Percentiles rank a stretch among this genome's conserved stretches.
These are phyloP conservation scores for Pestalotiopsis sp. DNA, from an alignment of 2,329 filamentous ascomycete species.

Conservation along the genomic window DNA sequence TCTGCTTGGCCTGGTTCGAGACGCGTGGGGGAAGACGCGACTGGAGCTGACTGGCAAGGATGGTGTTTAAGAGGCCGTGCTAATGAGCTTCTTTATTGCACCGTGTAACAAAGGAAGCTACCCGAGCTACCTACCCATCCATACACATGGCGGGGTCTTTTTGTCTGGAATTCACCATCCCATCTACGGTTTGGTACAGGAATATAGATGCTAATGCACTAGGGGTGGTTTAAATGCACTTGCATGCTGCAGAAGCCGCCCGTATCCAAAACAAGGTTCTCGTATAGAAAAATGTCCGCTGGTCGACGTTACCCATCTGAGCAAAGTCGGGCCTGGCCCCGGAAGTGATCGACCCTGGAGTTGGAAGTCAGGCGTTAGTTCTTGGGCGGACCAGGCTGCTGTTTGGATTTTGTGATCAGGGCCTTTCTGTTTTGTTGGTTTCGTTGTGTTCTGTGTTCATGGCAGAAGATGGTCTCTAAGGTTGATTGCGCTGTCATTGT, in stretches of 20 bases:
- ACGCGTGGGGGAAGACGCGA: not conserved
- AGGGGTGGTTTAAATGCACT: not conserved
- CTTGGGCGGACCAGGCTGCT: not conserved
- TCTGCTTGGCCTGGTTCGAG: not conserved
- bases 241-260: too few relatives aligned
- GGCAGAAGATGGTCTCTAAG: too few relatives aligned
- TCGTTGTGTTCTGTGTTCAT: too few relatives aligned
- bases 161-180: not conserved
- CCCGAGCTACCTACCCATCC: too few relatives aligned
- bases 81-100: not conserved
- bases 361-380: not conserved
- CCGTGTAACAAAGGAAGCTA: too few relatives aligned
- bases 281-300: not conserved
- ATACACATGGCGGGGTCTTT: not conserved
- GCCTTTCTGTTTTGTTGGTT: not conserved
- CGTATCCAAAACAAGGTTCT: not conserved
- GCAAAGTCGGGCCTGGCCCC: not conserved
- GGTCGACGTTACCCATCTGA: not conserved
- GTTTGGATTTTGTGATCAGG: not conserved
- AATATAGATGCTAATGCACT: not conserved
- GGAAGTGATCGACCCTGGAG: not conserved
- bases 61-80: not conserved
- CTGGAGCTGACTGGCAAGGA: not conserved
- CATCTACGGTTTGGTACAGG: not conserved
- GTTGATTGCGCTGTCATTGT: too few relatives aligned